A percentile compares a stretch with the other conserved stretches of the same genome.
Evolutionary conservation across 2,329 filamentous ascomycete species (phyloP).

Genomic region (Coleophoma cylindrospora): DNA sequence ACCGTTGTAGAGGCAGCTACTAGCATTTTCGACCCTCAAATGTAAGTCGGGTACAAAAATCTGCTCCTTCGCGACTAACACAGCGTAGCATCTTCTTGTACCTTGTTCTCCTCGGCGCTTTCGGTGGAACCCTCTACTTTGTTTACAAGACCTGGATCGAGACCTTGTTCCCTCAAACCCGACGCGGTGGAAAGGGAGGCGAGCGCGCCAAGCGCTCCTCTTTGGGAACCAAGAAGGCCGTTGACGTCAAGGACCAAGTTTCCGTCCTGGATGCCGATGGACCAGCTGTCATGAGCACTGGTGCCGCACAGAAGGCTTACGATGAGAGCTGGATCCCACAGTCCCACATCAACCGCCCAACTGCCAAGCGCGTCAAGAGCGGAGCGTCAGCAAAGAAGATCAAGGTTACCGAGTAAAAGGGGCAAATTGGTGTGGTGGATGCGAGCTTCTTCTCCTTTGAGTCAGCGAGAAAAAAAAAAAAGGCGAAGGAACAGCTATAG

Average conservation of each 20-base stretch:
- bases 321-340: constrained; percentile 29
- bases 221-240: constrained; percentile 63
- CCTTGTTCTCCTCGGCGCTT: constrained; percentile 75
- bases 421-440: neutral
- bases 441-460: neutral
- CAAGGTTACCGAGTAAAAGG: constrained; percentile 6
- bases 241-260: constrained; percentile 46
- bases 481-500: neutral
- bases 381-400: constrained; percentile 26
- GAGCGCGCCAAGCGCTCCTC: constrained; percentile 50
- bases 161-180: constrained; percentile 88
- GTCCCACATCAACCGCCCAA: constrained; percentile 81
- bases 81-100: constrained; percentile 86
- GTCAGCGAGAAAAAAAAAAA: neutral
- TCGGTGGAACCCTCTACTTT: constrained; percentile 82
- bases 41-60: constrained; percentile 53
- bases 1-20: constrained; percentile 85
- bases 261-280: constrained; percentile 58
- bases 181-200: constrained; percentile 38
- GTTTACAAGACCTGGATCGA: constrained; percentile 99
- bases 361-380: constrained; percentile 63
- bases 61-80: constrained; percentile 16
- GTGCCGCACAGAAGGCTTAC: constrained; percentile 23
- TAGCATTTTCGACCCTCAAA: constrained; percentile 90
- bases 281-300: constrained; percentile 25